Base-by-base conservation (phyloP, 1,284 basidiomycete genomes). In the Mycosarcoma mackinlayi region DNA sequence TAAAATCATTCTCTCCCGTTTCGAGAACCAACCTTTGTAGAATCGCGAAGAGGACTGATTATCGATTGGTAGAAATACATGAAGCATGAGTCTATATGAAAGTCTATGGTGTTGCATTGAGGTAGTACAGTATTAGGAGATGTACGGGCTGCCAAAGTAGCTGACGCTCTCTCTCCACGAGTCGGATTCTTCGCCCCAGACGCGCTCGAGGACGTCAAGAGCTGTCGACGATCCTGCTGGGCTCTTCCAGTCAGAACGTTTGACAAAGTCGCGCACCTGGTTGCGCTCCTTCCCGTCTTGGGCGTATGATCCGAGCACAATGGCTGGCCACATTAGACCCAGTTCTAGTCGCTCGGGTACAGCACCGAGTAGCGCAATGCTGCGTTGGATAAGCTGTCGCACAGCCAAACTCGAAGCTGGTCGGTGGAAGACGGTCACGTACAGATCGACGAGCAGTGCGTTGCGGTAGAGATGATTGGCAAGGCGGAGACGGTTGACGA, bases 391-490 rank as follows among this genome's bases (percentile, higher is more conserved):
- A 4, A 70, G 45, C 10, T 60, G 53, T 21, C 61, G 67, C 19
- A 70, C 45, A 3, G 44, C 53, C 2, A 47, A 49, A n/a, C 56
- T 64, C 24, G 52, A 44, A 7, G 67, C 25, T 0, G 56, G 28
- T 19, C 61, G 56, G 41, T 70, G 61, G 54, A 70, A 70, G 27
- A 70, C 61, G 13, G 47, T 56, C 27, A 70, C 51, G 45, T 70
- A 70, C 25, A 70, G 35, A 18, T 70, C 67, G 24, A 64, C 57
- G 19, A 70, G 42, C 33, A 70, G 38, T 4, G 67, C 61, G 28
- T 64, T 70, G 57, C 67, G 67, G 41, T 55, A 70, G 18, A 70
- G 57, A 7, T 64, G 67, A 19, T 70, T 64, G 42, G 41, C 61
- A 6, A 70, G 61, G 8, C 67, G 60, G 5, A 70, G 48, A 13